These are phyloP conservation scores for Gynochthodes officinalis DNA, from an alignment of 257 asterid genomes.

Conservation along the genomic window DNA sequence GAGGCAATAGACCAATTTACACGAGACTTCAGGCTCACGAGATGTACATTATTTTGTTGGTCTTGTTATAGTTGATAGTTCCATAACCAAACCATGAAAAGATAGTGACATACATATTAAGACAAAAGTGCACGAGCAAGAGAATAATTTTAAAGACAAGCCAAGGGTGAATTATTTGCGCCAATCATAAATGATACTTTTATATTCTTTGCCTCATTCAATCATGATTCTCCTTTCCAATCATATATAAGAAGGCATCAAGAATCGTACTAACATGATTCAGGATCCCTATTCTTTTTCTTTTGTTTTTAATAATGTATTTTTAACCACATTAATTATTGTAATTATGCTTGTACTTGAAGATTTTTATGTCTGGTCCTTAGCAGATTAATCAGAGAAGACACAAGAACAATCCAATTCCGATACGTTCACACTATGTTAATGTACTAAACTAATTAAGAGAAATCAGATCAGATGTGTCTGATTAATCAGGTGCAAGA, in stretches of 20 bases:
- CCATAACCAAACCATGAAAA: too few relatives aligned
- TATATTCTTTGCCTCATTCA: too few relatives aligned
- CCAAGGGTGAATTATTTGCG: neutral
- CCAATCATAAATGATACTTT: neutral
- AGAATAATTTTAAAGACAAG: neutral
- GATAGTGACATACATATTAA: too few relatives aligned
- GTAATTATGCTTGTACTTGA: conserved; percentile 1
- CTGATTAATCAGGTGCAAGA: neutral
- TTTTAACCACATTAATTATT: neutral
- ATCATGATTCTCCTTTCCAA: neutral
- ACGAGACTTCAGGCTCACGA: too few relatives aligned
- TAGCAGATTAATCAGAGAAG: neutral
- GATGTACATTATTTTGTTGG: too few relatives aligned
- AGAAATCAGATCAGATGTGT: neutral
- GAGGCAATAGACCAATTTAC: too few relatives aligned
- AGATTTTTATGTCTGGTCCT: neutral
- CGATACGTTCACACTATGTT: too few relatives aligned
- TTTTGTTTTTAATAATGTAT: neutral
- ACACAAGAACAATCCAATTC: neutral
- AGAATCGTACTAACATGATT: neutral
- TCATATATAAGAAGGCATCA: neutral
- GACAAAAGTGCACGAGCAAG: neutral
- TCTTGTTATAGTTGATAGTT: neutral
- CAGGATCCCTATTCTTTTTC: neutral
- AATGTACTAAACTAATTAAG: neutral